A percentile compares a stretch with the other conserved stretches of the same genome.
These are phyloP conservation scores for Zygoascus ofunaensis DNA, from an alignment of 805 yeast genomes.

Conservation along the genomic window DNA sequence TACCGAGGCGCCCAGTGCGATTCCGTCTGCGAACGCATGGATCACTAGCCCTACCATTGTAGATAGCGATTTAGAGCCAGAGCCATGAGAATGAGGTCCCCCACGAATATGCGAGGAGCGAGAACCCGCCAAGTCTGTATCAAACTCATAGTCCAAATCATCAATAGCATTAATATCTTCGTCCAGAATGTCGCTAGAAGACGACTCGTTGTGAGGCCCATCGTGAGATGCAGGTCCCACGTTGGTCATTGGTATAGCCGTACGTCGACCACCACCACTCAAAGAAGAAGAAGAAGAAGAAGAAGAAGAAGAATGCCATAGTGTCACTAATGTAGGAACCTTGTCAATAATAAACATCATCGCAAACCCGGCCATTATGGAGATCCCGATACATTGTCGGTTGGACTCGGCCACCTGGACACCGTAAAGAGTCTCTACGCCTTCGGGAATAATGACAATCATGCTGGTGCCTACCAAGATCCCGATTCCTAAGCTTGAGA, in stretches of 20 bases:
- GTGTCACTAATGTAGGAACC: constrained; percentile 19
- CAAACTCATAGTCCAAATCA: neutral
- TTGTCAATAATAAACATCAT: constrained; percentile 45
- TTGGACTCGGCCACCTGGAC: constrained; percentile 5
- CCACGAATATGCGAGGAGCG: neutral
- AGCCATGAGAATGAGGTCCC: neutral
- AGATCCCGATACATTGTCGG: constrained; percentile 35
- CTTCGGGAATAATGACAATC: constrained; percentile 57
- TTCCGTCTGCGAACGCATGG: constrained; percentile 65
- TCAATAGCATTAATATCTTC: constrained; percentile 1
- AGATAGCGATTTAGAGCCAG: constrained; percentile 31
- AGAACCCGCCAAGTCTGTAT: constrained; percentile 14
- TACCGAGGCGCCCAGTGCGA: constrained; percentile 57
- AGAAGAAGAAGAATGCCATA: neutral
- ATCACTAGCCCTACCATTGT: constrained; percentile 53
- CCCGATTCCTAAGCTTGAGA: constrained; percentile 51
- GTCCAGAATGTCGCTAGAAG: neutral
- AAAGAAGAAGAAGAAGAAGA: neutral
- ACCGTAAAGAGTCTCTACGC: constrained; percentile 38
- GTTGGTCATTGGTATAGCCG: constrained; percentile 9
- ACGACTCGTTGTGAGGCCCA: neutral
- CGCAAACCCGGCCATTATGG: constrained; percentile 46
- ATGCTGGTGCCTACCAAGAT: constrained; percentile 52
- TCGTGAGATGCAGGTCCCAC: neutral
- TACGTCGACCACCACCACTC: neutral